A percentile compares a stretch with the other conserved stretches of the same genome.
phyloP scores from a whole-genome alignment of 257 asterid genomes.

The Agastache rugosa region DNA sequence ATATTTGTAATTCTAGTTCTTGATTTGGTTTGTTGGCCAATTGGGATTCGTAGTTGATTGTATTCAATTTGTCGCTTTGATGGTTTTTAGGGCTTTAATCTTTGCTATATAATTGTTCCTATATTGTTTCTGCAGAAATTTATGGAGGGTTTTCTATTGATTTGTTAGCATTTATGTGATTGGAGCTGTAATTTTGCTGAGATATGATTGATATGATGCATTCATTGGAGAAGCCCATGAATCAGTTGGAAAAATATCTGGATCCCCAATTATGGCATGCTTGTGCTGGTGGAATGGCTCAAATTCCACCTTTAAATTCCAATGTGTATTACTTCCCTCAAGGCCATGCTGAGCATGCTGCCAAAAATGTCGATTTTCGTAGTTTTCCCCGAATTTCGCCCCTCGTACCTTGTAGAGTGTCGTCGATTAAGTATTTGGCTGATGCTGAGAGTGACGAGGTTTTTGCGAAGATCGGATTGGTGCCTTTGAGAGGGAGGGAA shows the following conservation, averaged over 20 bases:
- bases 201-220: slow-evolving; percentile 61
- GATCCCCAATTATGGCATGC: slow-evolving; percentile 85
- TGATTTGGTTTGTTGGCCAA: slow-evolving; percentile 18
- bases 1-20: not conserved
- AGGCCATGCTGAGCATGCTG: slow-evolving; percentile 73
- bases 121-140: slow-evolving; percentile 34
- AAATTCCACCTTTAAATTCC: slow-evolving; percentile 58
- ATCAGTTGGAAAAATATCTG: slow-evolving; percentile 52
- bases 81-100: slow-evolving; percentile 7
- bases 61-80: not conserved
- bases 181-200: not conserved
- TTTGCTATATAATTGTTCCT: slow-evolving; percentile 3
- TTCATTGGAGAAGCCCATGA: slow-evolving; percentile 47
- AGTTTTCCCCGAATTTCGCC: slow-evolving; percentile 54
- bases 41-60: not conserved
- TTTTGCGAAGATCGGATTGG: slow-evolving; percentile 57
- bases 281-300: slow-evolving; percentile 86
- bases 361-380: slow-evolving; percentile 52
- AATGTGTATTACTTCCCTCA: slow-evolving; percentile 76
- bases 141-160: slow-evolving; percentile 24
- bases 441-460: slow-evolving; percentile 76
- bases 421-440: slow-evolving; percentile 62
- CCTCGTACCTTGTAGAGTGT: slow-evolving; percentile 48
- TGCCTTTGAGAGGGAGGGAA: slow-evolving; percentile 51
- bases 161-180: slow-evolving; percentile 12